phyloP scores from a whole-genome alignment of 2,329 filamentous ascomycete genomes.

The Penicillium sp. region DNA sequence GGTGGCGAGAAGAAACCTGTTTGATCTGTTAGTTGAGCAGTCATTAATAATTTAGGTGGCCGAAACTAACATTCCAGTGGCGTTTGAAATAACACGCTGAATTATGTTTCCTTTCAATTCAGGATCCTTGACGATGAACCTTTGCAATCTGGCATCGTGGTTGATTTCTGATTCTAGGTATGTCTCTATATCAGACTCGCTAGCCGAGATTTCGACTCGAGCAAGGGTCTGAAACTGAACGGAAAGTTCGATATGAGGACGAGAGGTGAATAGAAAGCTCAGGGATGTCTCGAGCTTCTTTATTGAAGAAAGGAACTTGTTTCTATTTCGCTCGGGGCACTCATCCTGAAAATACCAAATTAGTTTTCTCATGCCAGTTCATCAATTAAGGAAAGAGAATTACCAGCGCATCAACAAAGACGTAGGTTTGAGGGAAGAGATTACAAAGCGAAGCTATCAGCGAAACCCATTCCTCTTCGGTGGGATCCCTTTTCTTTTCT shows the following conservation, averaged over 20 bases:
- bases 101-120: slow-evolving; percentile 8
- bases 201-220: background rate
- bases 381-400: too few relatives aligned
- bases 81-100: slow-evolving; percentile 5
- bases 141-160: background rate
- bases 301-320: background rate
- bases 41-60: background rate
- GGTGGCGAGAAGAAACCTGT: slow-evolving; percentile 11
- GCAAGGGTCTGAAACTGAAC: background rate
- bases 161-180: slow-evolving; percentile 6
- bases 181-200: slow-evolving; percentile 6
- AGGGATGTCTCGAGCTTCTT: background rate
- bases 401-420: background rate
- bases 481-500: background rate
- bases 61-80: slow-evolving; percentile 7
- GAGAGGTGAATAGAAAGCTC: background rate
- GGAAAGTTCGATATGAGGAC: background rate
- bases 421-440: background rate
- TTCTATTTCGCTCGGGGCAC: background rate
- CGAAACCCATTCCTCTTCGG: background rate
- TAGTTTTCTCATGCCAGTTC: too few relatives aligned
- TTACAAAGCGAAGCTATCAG: background rate
- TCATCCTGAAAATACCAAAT: background rate
- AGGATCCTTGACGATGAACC: background rate
- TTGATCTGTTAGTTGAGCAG: background rate